Percentiles rank a stretch among this genome's conserved stretches.
Conservation (phyloP, 2,329 filamentous ascomycete genomes). For the Arthroderma uncinatum region DNA sequence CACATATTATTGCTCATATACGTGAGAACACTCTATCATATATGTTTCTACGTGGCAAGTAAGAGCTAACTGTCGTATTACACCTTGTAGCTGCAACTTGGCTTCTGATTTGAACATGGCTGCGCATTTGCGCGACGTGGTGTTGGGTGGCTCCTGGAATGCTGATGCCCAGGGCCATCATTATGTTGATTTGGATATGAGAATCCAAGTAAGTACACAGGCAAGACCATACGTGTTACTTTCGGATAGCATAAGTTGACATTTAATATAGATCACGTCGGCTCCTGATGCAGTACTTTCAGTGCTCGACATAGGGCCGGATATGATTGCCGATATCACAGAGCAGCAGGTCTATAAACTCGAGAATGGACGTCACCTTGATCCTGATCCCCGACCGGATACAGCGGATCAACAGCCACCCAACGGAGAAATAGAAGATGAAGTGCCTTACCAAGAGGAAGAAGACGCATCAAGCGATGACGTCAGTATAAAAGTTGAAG, state of each 20-base stretch:
- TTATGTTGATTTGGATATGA: slow-evolving; percentile 1
- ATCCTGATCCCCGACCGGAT: neutral
- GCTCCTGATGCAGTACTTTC: neutral
- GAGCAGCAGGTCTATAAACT: neutral
- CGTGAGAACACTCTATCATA: neutral
- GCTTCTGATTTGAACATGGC: neutral
- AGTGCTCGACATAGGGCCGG: neutral
- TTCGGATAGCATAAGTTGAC: neutral
- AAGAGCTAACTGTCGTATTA: neutral
- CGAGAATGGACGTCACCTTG: neutral
- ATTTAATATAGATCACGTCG: neutral
- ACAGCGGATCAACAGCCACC: neutral
- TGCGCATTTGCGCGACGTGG: neutral
- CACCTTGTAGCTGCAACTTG: neutral
- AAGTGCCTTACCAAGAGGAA: neutral
- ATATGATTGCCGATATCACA: neutral
- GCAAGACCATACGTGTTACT: neutral
- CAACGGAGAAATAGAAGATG: neutral
- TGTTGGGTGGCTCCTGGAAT: neutral
- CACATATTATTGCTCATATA: neutral
- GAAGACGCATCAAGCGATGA: neutral
- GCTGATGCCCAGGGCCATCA: neutral
- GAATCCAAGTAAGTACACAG: neutral
- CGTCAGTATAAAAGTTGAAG: neutral
- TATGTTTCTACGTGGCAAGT: too few species aligned